These are phyloP conservation scores for Cinnamomum chago DNA, from an alignment of 164 flowering plant genomes.

Conservation along the genomic window DNA sequence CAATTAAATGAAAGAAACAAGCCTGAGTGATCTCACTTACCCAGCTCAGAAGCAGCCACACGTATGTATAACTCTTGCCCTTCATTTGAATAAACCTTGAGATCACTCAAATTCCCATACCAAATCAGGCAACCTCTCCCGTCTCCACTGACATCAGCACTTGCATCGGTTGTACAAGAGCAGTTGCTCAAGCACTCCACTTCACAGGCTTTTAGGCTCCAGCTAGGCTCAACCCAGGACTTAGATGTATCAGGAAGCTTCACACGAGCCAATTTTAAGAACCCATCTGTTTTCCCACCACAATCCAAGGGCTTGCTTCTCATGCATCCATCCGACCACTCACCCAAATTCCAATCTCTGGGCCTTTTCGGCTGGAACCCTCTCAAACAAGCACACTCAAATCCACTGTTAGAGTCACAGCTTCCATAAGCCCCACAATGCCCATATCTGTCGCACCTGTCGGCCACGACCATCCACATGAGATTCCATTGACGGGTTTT, in stretches of 20 bases:
- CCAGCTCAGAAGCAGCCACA: slow-evolving; percentile 26
- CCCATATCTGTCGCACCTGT: slow-evolving; percentile 26
- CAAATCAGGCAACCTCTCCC: slow-evolving; percentile 30
- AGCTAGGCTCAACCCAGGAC: neutral
- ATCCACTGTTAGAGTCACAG: slow-evolving; percentile 19
- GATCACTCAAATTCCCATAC: slow-evolving; percentile 24
- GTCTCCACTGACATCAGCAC: slow-evolving; percentile 1
- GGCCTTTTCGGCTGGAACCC: slow-evolving; percentile 23
- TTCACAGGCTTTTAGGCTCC: slow-evolving; percentile 20
- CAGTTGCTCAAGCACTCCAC: slow-evolving; percentile 20
- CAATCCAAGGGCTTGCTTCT: slow-evolving; percentile 3
- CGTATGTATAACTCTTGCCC: slow-evolving; percentile 26
- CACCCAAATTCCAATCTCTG: slow-evolving; percentile 10
- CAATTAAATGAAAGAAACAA: too few species aligned
- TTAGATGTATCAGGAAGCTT: slow-evolving; percentile 21
- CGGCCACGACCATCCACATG: slow-evolving; percentile 10
- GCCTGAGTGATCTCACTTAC: slow-evolving; percentile 10
- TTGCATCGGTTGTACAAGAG: slow-evolving; percentile 24
- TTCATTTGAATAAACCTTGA: slow-evolving; percentile 2
- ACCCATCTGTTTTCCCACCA: slow-evolving; percentile 18
- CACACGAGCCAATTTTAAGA: slow-evolving; percentile 6
- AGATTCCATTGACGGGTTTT: neutral
- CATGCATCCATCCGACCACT: slow-evolving; percentile 23
- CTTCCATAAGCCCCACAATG: slow-evolving; percentile 30
- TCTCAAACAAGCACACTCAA: slow-evolving; percentile 25